Percentiles rank a stretch among this genome's conserved stretches.
phyloP scores from a whole-genome alignment of 148 eudicot genomes.

The Limonium bicolor region DNA sequence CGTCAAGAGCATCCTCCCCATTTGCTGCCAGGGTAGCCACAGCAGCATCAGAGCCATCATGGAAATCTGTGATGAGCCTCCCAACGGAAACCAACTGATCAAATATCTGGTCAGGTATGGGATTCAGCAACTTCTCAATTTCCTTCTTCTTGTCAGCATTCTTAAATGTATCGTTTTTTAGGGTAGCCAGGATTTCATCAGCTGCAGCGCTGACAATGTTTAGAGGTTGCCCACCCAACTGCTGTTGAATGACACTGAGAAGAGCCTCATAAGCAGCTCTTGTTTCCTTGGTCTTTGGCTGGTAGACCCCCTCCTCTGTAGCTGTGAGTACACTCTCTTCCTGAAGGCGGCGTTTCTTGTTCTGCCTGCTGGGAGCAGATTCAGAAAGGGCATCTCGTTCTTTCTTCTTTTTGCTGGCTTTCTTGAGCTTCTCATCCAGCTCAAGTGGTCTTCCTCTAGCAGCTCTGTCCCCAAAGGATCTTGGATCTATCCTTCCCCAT shows the following conservation, averaged over 20 bases:
- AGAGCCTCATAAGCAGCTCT: constrained; percentile 66
- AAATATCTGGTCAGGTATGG: constrained; percentile 27
- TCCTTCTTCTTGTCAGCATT: constrained; percentile 52
- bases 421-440: constrained; percentile 34
- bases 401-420: constrained; percentile 38
- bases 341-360: constrained; percentile 39
- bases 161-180: constrained; percentile 41
- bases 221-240: constrained; percentile 59
- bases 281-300: constrained; percentile 68
- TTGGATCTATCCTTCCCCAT: constrained; percentile 49
- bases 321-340: constrained; percentile 60
- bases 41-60: constrained; percentile 33
- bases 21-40: constrained; percentile 15
- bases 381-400: constrained; percentile 30
- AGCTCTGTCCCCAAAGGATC: constrained; percentile 50
- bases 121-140: constrained; percentile 52
- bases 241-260: constrained; percentile 53
- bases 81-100: constrained; percentile 42
- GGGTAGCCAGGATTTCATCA: constrained; percentile 61
- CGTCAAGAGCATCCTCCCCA: constrained; percentile 49
- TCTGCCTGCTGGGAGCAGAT: constrained; percentile 14
- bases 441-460: constrained; percentile 43
- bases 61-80: constrained; percentile 51
- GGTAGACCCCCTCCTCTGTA: constrained; percentile 48
- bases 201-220: constrained; percentile 60